Conservation (phyloP, 768 basidiomycete species). For the Russula sp. region DNA sequence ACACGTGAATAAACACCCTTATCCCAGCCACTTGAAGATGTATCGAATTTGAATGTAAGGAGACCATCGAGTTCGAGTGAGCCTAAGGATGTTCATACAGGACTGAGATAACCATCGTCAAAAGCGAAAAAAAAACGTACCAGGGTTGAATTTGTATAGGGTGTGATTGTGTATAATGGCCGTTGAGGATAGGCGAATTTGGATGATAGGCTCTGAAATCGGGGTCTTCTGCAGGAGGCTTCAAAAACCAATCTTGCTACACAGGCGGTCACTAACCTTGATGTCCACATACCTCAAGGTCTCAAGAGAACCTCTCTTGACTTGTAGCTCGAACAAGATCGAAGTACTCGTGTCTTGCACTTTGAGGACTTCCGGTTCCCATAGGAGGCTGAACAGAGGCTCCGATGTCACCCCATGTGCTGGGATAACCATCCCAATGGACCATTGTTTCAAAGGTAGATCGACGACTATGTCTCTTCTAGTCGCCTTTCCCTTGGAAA, state of each 20-base stretch:
- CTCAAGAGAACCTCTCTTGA: not conserved
- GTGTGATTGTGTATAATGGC: not conserved
- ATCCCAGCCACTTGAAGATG: constrained; percentile 4
- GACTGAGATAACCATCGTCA: not conserved
- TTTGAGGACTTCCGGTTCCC: constrained; percentile 1
- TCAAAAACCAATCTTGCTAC: not conserved
- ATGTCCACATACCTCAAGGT: not conserved
- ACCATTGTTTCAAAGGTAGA: constrained; percentile 11
- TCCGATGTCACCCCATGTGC: not conserved
- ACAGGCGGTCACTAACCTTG: constrained; percentile 1
- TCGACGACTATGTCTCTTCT: not conserved
- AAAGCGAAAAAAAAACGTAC: not conserved
- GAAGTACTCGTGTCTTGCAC: not conserved
- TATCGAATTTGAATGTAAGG: constrained; percentile 18
- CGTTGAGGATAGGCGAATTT: not conserved
- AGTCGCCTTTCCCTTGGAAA: not conserved
- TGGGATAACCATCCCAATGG: constrained; percentile 4
- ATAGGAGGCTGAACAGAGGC: not conserved
- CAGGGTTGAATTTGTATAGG: not conserved
- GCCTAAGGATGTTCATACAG: not conserved
- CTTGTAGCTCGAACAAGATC: constrained; percentile 8
- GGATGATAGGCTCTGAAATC: not conserved
- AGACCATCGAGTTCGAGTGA: not conserved
- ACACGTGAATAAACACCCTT: not conserved
- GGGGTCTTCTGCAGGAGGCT: not conserved